Percentiles rank a stretch among this genome's conserved stretches.
These are phyloP conservation scores for Haplosporangium sp. DNA, from an alignment of 371 early-diverging fungal genomes.

Conservation along the genomic window DNA sequence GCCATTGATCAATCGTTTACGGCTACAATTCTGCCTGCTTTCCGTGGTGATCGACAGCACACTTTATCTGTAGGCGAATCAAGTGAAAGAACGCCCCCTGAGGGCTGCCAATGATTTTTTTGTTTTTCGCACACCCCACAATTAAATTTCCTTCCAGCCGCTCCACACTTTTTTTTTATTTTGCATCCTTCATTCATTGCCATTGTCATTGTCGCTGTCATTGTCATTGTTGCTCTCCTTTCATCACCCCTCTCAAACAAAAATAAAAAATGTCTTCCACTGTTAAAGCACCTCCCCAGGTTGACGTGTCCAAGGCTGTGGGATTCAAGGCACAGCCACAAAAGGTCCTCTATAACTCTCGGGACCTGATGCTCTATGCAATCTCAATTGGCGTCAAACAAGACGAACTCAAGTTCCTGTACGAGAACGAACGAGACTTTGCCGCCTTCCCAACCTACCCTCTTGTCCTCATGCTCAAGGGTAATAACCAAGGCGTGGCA, in stretches of 20 bases:
- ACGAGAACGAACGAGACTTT: conserved; percentile 76
- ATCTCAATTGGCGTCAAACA: conserved; percentile 71
- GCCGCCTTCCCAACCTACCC: conserved; percentile 80
- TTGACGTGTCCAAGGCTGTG: conserved; percentile 65
- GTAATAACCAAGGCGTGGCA: conserved; percentile 68
- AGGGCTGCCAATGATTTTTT: too few species aligned
- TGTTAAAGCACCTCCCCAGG: conserved; percentile 9
- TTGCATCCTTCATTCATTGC: too few species aligned
- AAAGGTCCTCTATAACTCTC: conserved; percentile 69
- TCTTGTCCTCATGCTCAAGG: conserved; percentile 67
- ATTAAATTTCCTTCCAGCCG: too few species aligned
- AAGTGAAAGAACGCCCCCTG: too few species aligned
- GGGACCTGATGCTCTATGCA: conserved; percentile 79
- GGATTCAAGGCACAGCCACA: conserved; percentile 57
- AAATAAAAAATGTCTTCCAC: not conserved
- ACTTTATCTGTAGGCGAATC: too few species aligned
- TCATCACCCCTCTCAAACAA: not conserved
- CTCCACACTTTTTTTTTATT: too few species aligned
- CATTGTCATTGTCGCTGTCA: not conserved
- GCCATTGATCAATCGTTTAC: too few species aligned
- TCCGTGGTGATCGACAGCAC: too few species aligned
- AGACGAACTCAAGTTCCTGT: conserved; percentile 70
- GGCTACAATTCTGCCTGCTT: too few species aligned
- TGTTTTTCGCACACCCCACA: too few species aligned
- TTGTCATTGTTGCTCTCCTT: not conserved